Evolutionary conservation across 2,329 filamentous ascomycete species (phyloP), one percentile per base, ranked within the genome.

Genomic region (Lachnellula hyalina): DNA sequence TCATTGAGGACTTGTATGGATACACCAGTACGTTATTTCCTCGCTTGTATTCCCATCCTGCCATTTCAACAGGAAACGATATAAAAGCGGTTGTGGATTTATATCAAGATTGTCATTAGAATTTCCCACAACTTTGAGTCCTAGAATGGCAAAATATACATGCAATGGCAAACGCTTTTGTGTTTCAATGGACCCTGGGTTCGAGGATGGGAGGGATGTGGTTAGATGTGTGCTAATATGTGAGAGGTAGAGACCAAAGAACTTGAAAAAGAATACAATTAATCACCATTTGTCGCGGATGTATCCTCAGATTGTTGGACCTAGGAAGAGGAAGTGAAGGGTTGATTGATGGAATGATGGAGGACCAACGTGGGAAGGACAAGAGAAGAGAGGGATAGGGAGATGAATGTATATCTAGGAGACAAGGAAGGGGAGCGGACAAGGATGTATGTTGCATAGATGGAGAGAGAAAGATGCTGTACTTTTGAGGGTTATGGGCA

Each of bases 201-300:
- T 32, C 9, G 9, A 9, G 9, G 28, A 32, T 4, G 9, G 28
- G 28, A 32, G 4, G 28, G 9, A 32, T 32, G 8, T 32, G 8
- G 2, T 32, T 12, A 12, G 9, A 12, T 32, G 15, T 3, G 15
- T n/a, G 38, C 38, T 41, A 11, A 41, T 41, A 19, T 41, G 15
- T 12, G 38, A 17, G 15, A 1, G 9, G 17, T 68, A 86, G 83
- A 82, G 77, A 78, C 72, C 79, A 47, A 72, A 72, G 60, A 72
- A 74, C 53, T 71, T 73, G 61, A 82, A 83, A 70, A 90, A 86
- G 76, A 93, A 85, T 71, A 84, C 82, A 61, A 91, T 97, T 82
- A 97, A 97, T 75, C 92, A 92, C 78, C 92, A 96, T 71, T 77
- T 97, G 44, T 81, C 82, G 62, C 83, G 94, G 67, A 82, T 89